A percentile compares a stretch with the other conserved stretches of the same genome.
Evolutionary conservation across 768 basidiomycete species (phyloP).

Genomic region (Boletus bicolor): DNA sequence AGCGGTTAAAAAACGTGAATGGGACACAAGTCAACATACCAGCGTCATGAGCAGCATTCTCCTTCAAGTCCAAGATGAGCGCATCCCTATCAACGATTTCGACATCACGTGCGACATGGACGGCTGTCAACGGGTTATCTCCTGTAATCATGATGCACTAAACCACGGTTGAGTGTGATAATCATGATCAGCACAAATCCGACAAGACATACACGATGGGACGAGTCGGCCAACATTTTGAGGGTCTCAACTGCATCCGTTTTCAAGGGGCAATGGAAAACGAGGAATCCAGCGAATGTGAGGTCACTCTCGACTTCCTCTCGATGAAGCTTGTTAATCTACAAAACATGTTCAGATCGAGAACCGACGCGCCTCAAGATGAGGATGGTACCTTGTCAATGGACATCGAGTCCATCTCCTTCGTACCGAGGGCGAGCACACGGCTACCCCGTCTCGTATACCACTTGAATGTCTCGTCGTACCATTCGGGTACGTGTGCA

Average conservation of each 20-base stretch:
- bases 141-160: conserved; percentile 99
- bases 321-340: conserved; percentile 89
- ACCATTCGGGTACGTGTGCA: conserved; percentile 62
- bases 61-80: conserved; percentile 86
- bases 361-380: neutral
- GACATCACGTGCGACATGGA: conserved; percentile 93
- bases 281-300: conserved; percentile 91
- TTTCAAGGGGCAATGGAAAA: conserved; percentile 98
- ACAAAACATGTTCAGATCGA: neutral
- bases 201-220: conserved; percentile 74
- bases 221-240: conserved; percentile 94
- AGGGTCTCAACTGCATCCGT: conserved; percentile 85
- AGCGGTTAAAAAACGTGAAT: neutral
- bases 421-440: conserved; percentile 87
- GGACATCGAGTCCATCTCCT: conserved; percentile 71
- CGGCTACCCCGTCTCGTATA: conserved; percentile 92
- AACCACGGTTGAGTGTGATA: neutral
- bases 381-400: conserved; percentile 61
- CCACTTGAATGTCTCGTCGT: conserved; percentile 94
- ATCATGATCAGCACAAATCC: neutral
- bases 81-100: conserved; percentile 96
- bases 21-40: conserved; percentile 44
- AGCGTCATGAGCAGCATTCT: conserved; percentile 65
- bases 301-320: conserved; percentile 77
- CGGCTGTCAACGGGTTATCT: conserved; percentile 95